phyloP scores from a whole-genome alignment of 331 rosid genomes.

The Malus hybrid region DNA sequence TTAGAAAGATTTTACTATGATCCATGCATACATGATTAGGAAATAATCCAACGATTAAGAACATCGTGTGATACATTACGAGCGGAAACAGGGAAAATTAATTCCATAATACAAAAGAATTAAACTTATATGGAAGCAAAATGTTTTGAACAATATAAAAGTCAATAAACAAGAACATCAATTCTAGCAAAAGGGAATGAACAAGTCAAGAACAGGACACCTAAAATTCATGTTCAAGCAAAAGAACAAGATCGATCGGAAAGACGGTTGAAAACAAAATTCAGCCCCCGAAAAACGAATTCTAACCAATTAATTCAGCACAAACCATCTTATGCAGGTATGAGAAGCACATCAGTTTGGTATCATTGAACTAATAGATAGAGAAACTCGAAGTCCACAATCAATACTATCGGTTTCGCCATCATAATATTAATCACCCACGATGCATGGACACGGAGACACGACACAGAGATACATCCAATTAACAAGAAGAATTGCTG shows the following conservation, averaged over 20 bases:
- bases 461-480: no score
- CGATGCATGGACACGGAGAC: background rate
- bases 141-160: background rate
- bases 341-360: background rate
- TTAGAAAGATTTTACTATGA: background rate
- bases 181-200: background rate
- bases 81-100: background rate
- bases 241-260: background rate
- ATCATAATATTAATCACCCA: background rate
- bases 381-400: background rate
- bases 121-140: background rate
- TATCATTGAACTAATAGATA: background rate
- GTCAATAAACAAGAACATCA: background rate
- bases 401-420: background rate
- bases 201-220: background rate
- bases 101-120: background rate
- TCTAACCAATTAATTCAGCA: background rate
- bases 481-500: no score
- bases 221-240: background rate
- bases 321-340: background rate
- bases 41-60: background rate
- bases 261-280: background rate
- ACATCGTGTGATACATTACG: background rate
- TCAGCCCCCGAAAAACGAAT: background rate
- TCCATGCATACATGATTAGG: background rate